These are phyloP conservation scores for Fraxinus velutina DNA, from an alignment of 305 asterid genomes.

Conservation along the genomic window DNA sequence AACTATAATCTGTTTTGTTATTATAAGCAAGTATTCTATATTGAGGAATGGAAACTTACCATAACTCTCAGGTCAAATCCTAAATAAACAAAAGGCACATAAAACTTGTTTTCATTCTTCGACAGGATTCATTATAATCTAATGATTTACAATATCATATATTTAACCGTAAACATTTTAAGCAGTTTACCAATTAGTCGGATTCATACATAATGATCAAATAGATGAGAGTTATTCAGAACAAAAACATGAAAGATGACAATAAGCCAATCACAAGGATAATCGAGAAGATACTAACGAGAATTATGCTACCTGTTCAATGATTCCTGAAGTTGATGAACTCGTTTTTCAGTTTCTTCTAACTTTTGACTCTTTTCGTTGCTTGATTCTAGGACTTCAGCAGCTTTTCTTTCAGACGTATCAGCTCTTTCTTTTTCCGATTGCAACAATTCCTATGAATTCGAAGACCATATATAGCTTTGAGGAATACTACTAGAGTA, in stretches of 20 bases:
- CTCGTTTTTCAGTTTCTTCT: conserved; percentile 81
- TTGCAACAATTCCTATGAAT: conserved; percentile 50
- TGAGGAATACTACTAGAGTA: neutral
- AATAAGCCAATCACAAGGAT: neutral
- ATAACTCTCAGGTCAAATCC: neutral
- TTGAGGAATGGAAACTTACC: conserved; percentile 9
- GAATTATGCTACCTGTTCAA: conserved; percentile 63
- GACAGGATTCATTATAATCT: neutral
- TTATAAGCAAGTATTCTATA: neutral
- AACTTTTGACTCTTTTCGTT: conserved; percentile 75
- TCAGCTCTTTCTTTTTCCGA: conserved; percentile 79
- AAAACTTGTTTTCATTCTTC: neutral
- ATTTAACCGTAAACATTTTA: neutral
- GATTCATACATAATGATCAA: neutral
- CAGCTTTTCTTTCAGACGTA: conserved; percentile 58
- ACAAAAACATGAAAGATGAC: conserved; percentile 4
- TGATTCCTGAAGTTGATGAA: conserved; percentile 81
- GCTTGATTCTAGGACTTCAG: conserved; percentile 59
- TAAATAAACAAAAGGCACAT: neutral
- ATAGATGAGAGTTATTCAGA: conserved; percentile 3
- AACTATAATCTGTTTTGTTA: neutral
- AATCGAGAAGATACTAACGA: conserved; percentile 12
- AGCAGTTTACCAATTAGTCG: neutral
- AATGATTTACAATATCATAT: neutral
- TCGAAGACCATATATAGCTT: conserved; percentile 18